A percentile compares a stretch with the other conserved stretches of the same genome.
Evolutionary conservation across 192 early-diverging fungal species (phyloP).

Genomic region (Backusella parvicylindrica): DNA sequence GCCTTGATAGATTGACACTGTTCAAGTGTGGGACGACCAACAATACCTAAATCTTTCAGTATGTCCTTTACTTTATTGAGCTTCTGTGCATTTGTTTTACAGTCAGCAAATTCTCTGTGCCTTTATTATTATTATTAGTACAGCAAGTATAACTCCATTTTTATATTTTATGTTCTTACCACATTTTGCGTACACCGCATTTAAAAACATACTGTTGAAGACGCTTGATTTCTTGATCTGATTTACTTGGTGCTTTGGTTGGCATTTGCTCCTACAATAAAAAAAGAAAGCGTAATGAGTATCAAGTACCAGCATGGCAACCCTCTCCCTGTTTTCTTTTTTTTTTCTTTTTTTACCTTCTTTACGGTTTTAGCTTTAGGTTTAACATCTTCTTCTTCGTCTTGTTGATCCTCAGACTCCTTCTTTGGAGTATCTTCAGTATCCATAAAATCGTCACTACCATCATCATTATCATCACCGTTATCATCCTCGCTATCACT

Average conservation of each 20-base stretch:
- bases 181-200: constrained; percentile 11
- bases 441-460: not conserved
- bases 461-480: not conserved
- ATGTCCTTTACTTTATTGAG: constrained; percentile 42
- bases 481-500: not conserved
- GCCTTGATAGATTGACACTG: constrained; percentile 53
- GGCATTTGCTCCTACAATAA: not conserved
- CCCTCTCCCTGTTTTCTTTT: not conserved
- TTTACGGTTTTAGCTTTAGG: not conserved
- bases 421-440: not conserved
- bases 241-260: not conserved
- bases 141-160: not conserved
- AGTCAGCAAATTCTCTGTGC: constrained; percentile 40
- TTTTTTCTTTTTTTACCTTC: not conserved
- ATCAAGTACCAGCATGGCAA: not conserved
- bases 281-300: not conserved
- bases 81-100: constrained; percentile 39
- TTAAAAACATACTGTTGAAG: constrained; percentile 4
- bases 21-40: constrained; percentile 52
- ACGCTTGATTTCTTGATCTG: constrained; percentile 10
- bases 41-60: constrained; percentile 45
- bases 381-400: not conserved
- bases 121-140: not conserved
- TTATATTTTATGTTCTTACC: not conserved
- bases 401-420: not conserved